Conservation (phyloP, 176 grass and related monocot species). For the Avena sativa region DNA sequence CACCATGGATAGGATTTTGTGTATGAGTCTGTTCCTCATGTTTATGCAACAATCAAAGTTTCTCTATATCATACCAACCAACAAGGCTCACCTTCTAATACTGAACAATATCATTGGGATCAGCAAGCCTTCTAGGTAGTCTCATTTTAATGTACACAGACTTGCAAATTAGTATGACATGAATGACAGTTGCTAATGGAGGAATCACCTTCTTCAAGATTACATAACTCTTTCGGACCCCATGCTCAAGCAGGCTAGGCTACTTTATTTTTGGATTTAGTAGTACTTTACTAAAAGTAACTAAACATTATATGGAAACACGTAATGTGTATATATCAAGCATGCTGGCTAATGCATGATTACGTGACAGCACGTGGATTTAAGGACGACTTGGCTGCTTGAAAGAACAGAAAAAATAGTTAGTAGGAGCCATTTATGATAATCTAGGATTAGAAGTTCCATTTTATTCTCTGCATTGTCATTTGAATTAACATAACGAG, state of each 20-base stretch:
- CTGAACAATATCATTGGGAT: not conserved
- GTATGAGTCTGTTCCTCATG: not conserved
- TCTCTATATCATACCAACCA: not conserved
- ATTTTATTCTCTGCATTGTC: too few relatives aligned
- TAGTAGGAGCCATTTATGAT: not conserved
- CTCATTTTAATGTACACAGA: not conserved
- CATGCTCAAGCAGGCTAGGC: not conserved
- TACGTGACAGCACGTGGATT: not conserved
- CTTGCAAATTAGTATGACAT: not conserved
- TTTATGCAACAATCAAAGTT: slow-evolving; percentile 14
- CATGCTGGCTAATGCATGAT: not conserved
- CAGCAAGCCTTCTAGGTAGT: not conserved
- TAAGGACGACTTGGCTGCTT: not conserved
- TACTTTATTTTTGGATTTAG: not conserved
- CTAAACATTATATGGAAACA: not conserved
- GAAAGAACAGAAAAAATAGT: slow-evolving; percentile 2
- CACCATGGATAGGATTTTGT: not conserved
- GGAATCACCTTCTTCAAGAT: not conserved
- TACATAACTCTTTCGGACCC: not conserved
- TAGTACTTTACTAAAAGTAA: not conserved
- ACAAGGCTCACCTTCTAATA: not conserved
- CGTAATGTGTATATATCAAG: not conserved
- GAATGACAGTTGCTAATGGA: not conserved
- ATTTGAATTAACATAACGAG: too few relatives aligned
- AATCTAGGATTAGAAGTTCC: not conserved